A percentile compares a stretch with the other conserved stretches of the same genome.
These are phyloP conservation scores for Delitschia confertaspora DNA, from an alignment of 495 filamentous ascomycete genomes.

Conservation along the genomic window DNA sequence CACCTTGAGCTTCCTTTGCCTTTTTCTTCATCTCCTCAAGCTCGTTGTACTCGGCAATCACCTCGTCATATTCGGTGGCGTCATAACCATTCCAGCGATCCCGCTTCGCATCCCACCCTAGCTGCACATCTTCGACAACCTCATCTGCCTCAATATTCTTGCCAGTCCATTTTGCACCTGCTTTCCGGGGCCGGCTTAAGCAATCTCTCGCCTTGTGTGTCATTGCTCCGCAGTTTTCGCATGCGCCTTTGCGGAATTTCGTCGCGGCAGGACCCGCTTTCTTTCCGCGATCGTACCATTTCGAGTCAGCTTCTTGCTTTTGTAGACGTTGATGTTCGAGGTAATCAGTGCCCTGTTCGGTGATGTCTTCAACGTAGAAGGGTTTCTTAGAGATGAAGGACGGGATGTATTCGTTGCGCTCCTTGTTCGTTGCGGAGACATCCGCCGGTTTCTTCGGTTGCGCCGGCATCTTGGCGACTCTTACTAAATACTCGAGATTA, in stretches of 20 bases:
- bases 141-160: constrained; percentile 91
- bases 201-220: constrained; percentile 94
- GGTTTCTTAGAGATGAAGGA: constrained; percentile 96
- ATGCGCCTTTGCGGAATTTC: constrained; percentile 95
- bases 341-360: constrained; percentile 65
- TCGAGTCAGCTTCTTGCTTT: constrained; percentile 57
- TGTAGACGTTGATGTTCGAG: constrained; percentile 95
- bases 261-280: constrained; percentile 75
- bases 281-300: constrained; percentile 86
- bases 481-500: too few relatives aligned
- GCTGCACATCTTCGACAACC: constrained; percentile 67
- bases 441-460: constrained; percentile 32
- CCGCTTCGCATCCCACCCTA: constrained; percentile 97
- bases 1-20: constrained; percentile 37
- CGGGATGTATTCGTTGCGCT: constrained; percentile 91
- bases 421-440: constrained; percentile 31
- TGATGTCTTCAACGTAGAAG: constrained; percentile 84
- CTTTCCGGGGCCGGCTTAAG: constrained; percentile 76
- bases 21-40: constrained; percentile 69
- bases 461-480: constrained; percentile 32
- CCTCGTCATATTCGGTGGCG: constrained; percentile 69
- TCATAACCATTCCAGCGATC: constrained; percentile 98
- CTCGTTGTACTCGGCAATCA: constrained; percentile 81
- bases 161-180: constrained; percentile 87
- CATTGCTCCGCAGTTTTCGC: constrained; percentile 96